Evolutionary conservation across 352 stramenopile genomes (phyloP), one percentile per base, ranked within the genome.

Genomic region (Globisporangium spinosum): DNA sequence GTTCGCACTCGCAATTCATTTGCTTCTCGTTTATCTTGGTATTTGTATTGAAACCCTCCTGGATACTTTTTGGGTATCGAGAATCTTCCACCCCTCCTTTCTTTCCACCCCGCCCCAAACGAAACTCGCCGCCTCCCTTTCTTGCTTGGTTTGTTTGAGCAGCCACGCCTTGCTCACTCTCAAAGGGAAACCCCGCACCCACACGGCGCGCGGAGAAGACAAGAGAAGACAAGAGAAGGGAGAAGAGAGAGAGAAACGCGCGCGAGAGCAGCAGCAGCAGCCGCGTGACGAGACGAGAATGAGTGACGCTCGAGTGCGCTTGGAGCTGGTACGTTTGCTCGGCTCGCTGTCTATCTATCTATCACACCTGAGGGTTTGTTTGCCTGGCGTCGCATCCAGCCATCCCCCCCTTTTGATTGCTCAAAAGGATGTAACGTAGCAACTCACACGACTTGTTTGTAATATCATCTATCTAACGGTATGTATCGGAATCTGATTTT

Each of bases 251-350:
- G 17, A 58, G 20, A 29, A 27, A 23, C n/a, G 13, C 7, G 29
- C 32, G n/a, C n/a, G n/a, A 56, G n/a, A 25, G 27, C 27, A 25
- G 55, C 58, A 53, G 35, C 9, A 23, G 47, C 47, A 38, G 22
- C 6, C 13, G 62, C n/a, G 54, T 9, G 17, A 45, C 12, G 22
- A 63, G 4, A n/a, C 10, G 22, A 63, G 4, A 22, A 69, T 69
- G 64, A 64, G 40, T 32, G 64, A 69, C 64, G 64, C 55, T 17
- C 40, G 55, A 38, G 55, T 64, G 55, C 64, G 65, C 20, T 45
- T 66, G 17, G 65, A 67, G 43, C 57, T 70, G 40, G 63, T 64
- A 43, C 54, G 53, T 68, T 40, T 12, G 23, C 64, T 40, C 12
- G 23, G n/a, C 23, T 13, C 60, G 13, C 17, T 63, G 0, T 51